Percentiles rank a stretch among this genome's conserved stretches.
Conservation (phyloP, 2,329 filamentous ascomycete species). For the Claviceps africana region DNA sequence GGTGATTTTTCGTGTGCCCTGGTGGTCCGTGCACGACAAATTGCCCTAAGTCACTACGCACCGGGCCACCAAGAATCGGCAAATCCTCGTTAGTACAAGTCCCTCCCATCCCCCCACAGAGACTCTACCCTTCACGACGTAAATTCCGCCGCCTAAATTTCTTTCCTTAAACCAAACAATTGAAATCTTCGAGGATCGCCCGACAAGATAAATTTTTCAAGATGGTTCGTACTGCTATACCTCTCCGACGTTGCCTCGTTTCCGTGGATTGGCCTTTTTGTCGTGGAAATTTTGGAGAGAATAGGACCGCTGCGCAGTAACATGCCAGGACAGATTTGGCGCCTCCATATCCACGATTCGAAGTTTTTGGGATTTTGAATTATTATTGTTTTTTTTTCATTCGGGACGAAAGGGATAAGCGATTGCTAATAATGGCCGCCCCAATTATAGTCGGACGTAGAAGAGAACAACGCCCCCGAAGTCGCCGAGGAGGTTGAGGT, state of each 20-base stretch:
- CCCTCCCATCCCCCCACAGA: constrained; percentile 13
- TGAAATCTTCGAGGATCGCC: constrained; percentile 54
- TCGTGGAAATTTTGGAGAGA: no score
- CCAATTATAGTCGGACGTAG: constrained; percentile 87
- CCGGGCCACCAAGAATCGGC: constrained; percentile 20
- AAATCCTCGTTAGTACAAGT: constrained; percentile 20
- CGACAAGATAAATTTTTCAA: constrained; percentile 42
- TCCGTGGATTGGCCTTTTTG: background rate
- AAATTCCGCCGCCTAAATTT: constrained; percentile 13
- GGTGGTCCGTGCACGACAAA: constrained; percentile 28
- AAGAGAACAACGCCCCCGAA: constrained; percentile 88
- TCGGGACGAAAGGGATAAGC: background rate
- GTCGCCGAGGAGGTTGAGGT: constrained; percentile 87
- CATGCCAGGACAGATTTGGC: background rate
- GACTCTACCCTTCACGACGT: constrained; percentile 15
- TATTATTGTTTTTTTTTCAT: background rate
- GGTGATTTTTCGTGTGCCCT: constrained; percentile 22
- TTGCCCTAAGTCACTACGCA: constrained; percentile 28
- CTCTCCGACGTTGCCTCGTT: background rate
- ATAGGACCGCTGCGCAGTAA: background rate
- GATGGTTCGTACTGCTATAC: constrained; percentile 37
- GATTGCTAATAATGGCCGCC: constrained; percentile 6
- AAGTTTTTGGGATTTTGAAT: background rate
- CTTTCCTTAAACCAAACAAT: constrained; percentile 16
- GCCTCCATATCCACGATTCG: background rate